phyloP scores from a whole-genome alignment of 129 eudicot genomes.

The Arctium minus region DNA sequence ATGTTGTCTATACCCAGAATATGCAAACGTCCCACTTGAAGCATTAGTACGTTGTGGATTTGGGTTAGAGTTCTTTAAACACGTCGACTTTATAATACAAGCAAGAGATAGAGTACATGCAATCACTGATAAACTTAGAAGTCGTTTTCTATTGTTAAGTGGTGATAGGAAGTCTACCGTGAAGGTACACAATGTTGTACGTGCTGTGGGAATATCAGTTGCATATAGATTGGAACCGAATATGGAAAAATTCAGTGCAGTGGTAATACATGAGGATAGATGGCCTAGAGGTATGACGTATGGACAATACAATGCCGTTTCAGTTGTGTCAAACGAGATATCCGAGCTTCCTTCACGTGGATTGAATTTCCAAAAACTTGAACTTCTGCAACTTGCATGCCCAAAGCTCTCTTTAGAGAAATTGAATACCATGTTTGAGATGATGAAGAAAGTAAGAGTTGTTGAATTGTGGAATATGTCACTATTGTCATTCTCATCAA shows the following conservation, averaged over 20 bases:
- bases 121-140: slow-evolving; percentile 27
- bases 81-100: slow-evolving; percentile 4
- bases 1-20: slow-evolving; percentile 38
- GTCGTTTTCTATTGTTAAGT: slow-evolving; percentile 19
- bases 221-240: slow-evolving; percentile 23
- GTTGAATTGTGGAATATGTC: slow-evolving; percentile 35
- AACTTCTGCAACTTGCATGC: slow-evolving; percentile 34
- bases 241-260: slow-evolving; percentile 8
- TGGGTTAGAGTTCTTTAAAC: slow-evolving; percentile 25
- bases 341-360: slow-evolving; percentile 34
- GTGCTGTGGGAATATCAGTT: slow-evolving; percentile 34
- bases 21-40: slow-evolving; percentile 39
- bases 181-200: slow-evolving; percentile 41
- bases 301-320: slow-evolving; percentile 22
- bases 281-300: slow-evolving; percentile 26
- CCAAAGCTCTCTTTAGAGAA: slow-evolving; percentile 28
- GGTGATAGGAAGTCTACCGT: slow-evolving; percentile 34
- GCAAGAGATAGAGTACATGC: slow-evolving; percentile 30
- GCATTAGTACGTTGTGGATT: slow-evolving; percentile 32
- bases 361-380: slow-evolving; percentile 13
- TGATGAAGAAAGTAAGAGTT: slow-evolving; percentile 22
- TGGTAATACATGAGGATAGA: slow-evolving; percentile 33
- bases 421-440: slow-evolving; percentile 16
- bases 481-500: slow-evolving; percentile 14
- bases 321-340: slow-evolving; percentile 30